Conservation (phyloP, 768 basidiomycete species). For the Boletellus ananas region DNA sequence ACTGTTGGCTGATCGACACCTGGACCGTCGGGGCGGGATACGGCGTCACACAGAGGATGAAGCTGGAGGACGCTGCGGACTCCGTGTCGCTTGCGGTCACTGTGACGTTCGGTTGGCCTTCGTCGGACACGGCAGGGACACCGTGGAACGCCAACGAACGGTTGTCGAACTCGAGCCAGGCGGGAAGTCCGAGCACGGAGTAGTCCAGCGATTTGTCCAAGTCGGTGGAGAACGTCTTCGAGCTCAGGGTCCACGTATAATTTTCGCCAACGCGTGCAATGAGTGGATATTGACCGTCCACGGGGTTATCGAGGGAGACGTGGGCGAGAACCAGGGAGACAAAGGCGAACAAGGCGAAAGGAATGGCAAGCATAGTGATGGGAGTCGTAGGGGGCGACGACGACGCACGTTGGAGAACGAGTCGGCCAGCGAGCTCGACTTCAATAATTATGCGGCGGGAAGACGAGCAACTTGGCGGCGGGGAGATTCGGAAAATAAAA, state of each 20-base stretch:
- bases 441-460: conserved; percentile 10
- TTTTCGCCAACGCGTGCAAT: conserved; percentile 64
- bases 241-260: conserved; percentile 69
- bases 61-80: conserved; percentile 47
- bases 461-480: neutral
- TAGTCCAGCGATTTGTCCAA: conserved; percentile 46
- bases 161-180: conserved; percentile 76
- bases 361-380: conserved; percentile 62
- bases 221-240: conserved; percentile 57
- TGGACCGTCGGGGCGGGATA: conserved; percentile 51
- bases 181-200: conserved; percentile 55
- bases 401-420: conserved; percentile 36
- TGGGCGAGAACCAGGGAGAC: conserved; percentile 40
- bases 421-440: conserved; percentile 60
- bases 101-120: conserved; percentile 57
- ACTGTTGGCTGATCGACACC: conserved; percentile 55
- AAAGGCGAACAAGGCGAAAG: conserved; percentile 47
- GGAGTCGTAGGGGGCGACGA: conserved; percentile 45
- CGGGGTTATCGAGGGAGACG: conserved; percentile 52
- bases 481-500: conserved; percentile 8
- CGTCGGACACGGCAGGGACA: conserved; percentile 57
- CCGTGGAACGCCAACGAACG: conserved; percentile 60
- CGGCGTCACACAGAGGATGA: conserved; percentile 56
- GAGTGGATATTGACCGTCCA: conserved; percentile 70
- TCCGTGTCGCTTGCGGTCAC: conserved; percentile 58